phyloP scores from a whole-genome alignment of 495 filamentous ascomycete genomes.

The Neurospora sp. region DNA sequence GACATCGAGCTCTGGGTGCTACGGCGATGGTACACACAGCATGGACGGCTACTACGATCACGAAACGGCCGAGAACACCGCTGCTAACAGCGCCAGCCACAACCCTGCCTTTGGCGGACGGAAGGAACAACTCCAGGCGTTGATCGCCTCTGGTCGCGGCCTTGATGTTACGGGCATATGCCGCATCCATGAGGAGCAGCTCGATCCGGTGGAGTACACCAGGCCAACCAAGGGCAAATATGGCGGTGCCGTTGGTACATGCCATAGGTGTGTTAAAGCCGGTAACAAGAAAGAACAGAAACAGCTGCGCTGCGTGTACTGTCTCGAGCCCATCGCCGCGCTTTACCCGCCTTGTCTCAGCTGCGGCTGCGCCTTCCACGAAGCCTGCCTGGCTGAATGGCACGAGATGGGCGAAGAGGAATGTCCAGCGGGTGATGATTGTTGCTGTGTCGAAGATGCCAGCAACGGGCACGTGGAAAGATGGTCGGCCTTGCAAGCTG shows the following conservation, averaged over 20 bases:
- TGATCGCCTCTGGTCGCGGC: conserved; percentile 34
- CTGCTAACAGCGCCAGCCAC: conserved; percentile 13
- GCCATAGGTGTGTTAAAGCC: conserved; percentile 33
- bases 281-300: conserved; percentile 39
- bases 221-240: conserved; percentile 17
- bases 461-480: conserved; percentile 30
- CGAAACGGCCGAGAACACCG: conserved; percentile 11
- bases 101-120: conserved; percentile 26
- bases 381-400: conserved; percentile 42
- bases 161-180: conserved; percentile 53
- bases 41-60: conserved; percentile 20
- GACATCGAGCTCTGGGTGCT: conserved; percentile 10
- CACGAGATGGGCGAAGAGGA: conserved; percentile 36
- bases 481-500: conserved; percentile 30
- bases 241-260: conserved; percentile 45
- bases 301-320: conserved; percentile 49
- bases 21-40: conserved; percentile 13
- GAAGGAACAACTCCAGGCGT: conserved; percentile 30
- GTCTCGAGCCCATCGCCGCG: conserved; percentile 44
- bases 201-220: conserved; percentile 38
- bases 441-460: conserved; percentile 34
- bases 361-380: conserved; percentile 54
- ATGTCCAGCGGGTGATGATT: conserved; percentile 41
- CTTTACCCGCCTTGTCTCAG: conserved; percentile 48
- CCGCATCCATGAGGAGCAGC: conserved; percentile 43